Evolutionary conservation across 2,329 filamentous ascomycete genomes (phyloP).

Genomic region (Trichoderma brevicompactum): DNA sequence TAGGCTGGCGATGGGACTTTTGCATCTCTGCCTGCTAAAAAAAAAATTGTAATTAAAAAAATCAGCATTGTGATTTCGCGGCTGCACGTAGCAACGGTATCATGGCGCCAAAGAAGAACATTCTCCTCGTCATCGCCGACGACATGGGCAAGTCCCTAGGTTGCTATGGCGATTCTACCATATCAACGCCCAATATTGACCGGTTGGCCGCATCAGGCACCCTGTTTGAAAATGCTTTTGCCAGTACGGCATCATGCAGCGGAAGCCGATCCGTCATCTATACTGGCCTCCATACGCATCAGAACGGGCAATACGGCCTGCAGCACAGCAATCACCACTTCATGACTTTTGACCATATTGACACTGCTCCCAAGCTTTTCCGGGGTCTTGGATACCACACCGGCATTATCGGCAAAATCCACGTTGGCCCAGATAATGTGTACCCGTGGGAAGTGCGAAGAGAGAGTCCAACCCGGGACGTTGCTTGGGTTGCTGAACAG

Average conservation of each 20-base stretch:
- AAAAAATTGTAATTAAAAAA: too few species aligned
- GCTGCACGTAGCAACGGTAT: neutral
- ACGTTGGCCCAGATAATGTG: conserved; percentile 11
- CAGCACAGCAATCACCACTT: conserved; percentile 20
- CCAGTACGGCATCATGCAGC: conserved; percentile 20
- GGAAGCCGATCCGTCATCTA: conserved; percentile 13
- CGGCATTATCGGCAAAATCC: conserved; percentile 17
- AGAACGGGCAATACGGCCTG: conserved; percentile 18
- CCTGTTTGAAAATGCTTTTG: conserved; percentile 6
- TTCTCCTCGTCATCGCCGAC: conserved; percentile 14
- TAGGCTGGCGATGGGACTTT: neutral
- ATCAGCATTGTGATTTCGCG: too few species aligned
- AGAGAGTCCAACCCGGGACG: conserved; percentile 19
- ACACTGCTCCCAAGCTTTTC: conserved; percentile 18
- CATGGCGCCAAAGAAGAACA: conserved; percentile 16
- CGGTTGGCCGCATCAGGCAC: conserved; percentile 3
- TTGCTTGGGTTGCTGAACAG: conserved; percentile 12
- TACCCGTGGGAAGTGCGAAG: conserved; percentile 18
- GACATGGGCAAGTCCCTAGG: conserved; percentile 23
- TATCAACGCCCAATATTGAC: conserved; percentile 19
- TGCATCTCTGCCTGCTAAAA: neutral
- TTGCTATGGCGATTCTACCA: conserved; percentile 9
- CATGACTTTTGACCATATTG: conserved; percentile 18
- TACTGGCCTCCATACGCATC: conserved; percentile 18
- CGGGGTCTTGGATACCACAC: neutral